Conservation (phyloP, 169 alveolate genomes). For the Plasmodium falciparum region DNA sequence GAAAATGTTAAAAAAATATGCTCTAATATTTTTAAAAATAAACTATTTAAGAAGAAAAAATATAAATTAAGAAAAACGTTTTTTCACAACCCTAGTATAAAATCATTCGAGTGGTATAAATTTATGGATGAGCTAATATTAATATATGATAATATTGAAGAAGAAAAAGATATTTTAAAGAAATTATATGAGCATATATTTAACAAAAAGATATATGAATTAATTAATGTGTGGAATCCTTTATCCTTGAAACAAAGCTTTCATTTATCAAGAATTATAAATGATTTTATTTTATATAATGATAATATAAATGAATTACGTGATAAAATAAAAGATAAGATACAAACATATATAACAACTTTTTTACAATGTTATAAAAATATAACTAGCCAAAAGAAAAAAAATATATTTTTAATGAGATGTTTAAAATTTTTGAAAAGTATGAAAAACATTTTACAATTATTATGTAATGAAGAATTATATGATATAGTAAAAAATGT, state of each 20-base stretch:
- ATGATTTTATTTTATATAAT: conserved; percentile 40
- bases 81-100: conserved; percentile 54
- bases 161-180: conserved; percentile 40
- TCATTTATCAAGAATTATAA: conserved; percentile 35
- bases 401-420: conserved; percentile 68
- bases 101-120: conserved; percentile 69
- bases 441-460: conserved; percentile 15
- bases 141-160: conserved; percentile 11
- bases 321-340: conserved; percentile 21
- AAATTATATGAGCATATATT: conserved; percentile 24
- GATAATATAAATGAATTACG: not conserved
- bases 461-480: conserved; percentile 21
- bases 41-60: conserved; percentile 22
- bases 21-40: conserved; percentile 8
- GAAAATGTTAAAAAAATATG: not conserved
- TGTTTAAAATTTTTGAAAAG: conserved; percentile 63
- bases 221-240: conserved; percentile 67
- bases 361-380: conserved; percentile 57
- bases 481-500: conserved; percentile 43
- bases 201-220: conserved; percentile 46
- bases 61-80: conserved; percentile 22
- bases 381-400: conserved; percentile 37
- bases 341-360: conserved; percentile 14
- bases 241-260: conserved; percentile 68
- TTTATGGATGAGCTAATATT: conserved; percentile 44